Evolutionary conservation across 78 protist species (phyloP), one percentile per base, ranked within the genome.

Genomic region (Salpingoeca rosetta): DNA sequence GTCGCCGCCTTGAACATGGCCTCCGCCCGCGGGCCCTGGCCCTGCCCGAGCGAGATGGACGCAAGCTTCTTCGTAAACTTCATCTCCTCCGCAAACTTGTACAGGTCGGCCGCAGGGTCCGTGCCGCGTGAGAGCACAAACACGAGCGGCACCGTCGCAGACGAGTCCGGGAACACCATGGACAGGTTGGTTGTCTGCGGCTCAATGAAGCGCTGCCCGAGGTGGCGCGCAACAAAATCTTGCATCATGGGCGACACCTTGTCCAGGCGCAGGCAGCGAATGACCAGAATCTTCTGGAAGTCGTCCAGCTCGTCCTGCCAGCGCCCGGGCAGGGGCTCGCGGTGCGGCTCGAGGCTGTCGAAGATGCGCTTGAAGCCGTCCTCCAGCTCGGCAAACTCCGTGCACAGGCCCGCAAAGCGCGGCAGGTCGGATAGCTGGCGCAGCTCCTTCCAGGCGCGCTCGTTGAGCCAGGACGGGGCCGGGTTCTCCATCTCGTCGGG

Each of bases 41-140:
- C 98, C 87, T 93, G 96, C 36, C 98, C 98, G 43, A 94, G 93
- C 38, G 96, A 94, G 27, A 96, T 85, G 11, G 87, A 26, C 42
- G 84, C 82, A 57, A 92, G 56, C 90, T 92, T 92, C 75, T 88
- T 82, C 27, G 51, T 17, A 89, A 93, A 88, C 31, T 89, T 45
- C 94, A 84, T 88, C 44, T 86, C 84, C 40, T 88, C 93, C 3
- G 97, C 96, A 78, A 94, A 93, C 81, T 65, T 80, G 74, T 73
- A 77, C 45, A 94, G 75, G 36, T 90, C 96, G 2, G 56, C 80
- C 38, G 89, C 93, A 3, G 98, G 98, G 90, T 96, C 96, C 3
- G 97, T 91, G n/a, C 98, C 97, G 27, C 95, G 56, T n/a, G 94
- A 86, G 36, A 96, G 90, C 1, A 96, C 90, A 84, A 96, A 96